Base-by-base conservation (phyloP, 257 asterid species). In the Fraxinus pennsylvanica region DNA sequence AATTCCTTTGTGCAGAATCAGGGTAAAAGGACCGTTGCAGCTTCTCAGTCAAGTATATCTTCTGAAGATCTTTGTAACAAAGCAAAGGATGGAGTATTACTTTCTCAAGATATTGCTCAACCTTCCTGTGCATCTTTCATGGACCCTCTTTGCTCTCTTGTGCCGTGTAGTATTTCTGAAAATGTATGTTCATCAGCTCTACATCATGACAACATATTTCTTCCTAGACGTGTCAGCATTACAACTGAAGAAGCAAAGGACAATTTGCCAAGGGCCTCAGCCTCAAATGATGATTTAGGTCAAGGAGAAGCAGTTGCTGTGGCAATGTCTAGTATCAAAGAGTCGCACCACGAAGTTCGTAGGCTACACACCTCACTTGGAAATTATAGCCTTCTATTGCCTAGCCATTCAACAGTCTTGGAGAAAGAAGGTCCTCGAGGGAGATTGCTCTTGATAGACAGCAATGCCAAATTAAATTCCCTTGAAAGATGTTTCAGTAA, bases 141-240 rank as follows among this genome's bases (percentile, higher is more conserved):
- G 76, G 96, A 91, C 78, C 93, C 92, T 66, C 92, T 91, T 78
- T 90, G 97, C 86, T 92, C 97, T 77, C 81, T 87, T 83, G 97
- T 92, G 74, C 95, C 97, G 36, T 90, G 96, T 82, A 92, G 96
- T 82, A 81, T 92, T 84, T 80, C 91, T 66, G 90, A 92, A 78
- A 75, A 87, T 78, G 50, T 75, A 67, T 80, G 83, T 81, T 80
- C 86, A 27, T 80, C 83, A 84, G 75, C 85, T 75, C 8, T 74
- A 74, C 79, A 82, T 76, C 74, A 85, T 35, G 81, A 82, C 61
- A 87, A 57, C 52, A 67, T 30, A 71, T 74, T 75, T 38, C 30
- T 63, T 76, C 76, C 79, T 66, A 68, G 72, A 50, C 63, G 39
- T 76, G 71, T 72, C 36, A 66, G 61, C 52, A 63, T 72, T 70